Evolutionary conservation across 371 early-diverging fungal genomes (phyloP).

Genomic region (Rhizomucor miehei): DNA sequence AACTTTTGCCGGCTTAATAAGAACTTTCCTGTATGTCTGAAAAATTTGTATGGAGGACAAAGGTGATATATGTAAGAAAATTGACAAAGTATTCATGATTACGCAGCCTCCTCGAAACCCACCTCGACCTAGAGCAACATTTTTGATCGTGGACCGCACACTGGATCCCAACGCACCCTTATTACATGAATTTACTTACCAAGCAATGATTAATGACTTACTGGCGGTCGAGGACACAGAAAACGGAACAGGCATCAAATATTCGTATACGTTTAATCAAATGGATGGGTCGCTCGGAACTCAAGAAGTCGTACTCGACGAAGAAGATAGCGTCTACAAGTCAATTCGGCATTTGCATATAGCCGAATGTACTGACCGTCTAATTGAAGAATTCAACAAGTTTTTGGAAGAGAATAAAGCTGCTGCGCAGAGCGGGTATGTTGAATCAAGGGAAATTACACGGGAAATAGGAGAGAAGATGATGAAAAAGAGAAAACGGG

Average conservation of each 20-base stretch:
- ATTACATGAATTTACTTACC: constrained; percentile 94
- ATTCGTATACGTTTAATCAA: constrained; percentile 55
- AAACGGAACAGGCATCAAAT: constrained; percentile 55
- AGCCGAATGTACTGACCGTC: constrained; percentile 84
- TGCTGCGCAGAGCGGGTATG: constrained; percentile 42
- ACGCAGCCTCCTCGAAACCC: constrained; percentile 39
- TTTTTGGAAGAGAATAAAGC: constrained; percentile 66
- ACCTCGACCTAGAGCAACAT: constrained; percentile 62
- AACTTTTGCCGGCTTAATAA: constrained; percentile 51
- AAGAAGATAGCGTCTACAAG: constrained; percentile 75
- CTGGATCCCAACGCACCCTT: constrained; percentile 86
- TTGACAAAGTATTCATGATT: not conserved
- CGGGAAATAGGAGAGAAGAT: too few species aligned
- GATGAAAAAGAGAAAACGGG: too few species aligned
- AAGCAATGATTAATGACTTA: constrained; percentile 91
- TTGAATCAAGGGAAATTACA: not conserved
- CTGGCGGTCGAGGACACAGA: constrained; percentile 63
- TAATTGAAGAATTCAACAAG: constrained; percentile 80
- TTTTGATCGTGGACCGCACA: constrained; percentile 90
- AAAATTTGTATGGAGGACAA: not conserved
- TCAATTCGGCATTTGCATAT: constrained; percentile 92
- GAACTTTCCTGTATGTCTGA: constrained; percentile 54
- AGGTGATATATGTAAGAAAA: not conserved
- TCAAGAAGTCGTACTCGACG: constrained; percentile 64
- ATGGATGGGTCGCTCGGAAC: constrained; percentile 47